A percentile compares a stretch with the other conserved stretches of the same genome.
Conservation (phyloP, 495 filamentous ascomycete species). For the Talaromyces borbonicus region DNA sequence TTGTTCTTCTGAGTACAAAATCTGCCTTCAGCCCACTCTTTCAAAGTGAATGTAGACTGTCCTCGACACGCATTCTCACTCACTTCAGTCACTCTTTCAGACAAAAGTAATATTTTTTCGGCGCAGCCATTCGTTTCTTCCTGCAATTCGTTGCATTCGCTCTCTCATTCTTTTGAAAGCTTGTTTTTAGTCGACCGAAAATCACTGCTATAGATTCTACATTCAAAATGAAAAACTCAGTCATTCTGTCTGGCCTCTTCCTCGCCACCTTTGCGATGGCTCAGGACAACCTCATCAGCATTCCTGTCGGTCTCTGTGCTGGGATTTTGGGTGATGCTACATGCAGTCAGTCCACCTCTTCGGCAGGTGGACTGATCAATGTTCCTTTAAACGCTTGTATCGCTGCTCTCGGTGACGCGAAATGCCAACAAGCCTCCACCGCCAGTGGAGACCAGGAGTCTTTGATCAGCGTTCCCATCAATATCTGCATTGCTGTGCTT, state of each 20-base stretch:
- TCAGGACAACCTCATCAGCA: constrained; percentile 15
- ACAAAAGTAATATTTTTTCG: constrained; percentile 4
- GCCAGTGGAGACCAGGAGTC: constrained; percentile 12
- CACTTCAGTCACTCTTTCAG: constrained; percentile 6
- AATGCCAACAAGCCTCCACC: constrained; percentile 21
- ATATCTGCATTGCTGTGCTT: constrained; percentile 21
- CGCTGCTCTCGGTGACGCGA: constrained; percentile 19
- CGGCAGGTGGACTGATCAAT: constrained; percentile 19
- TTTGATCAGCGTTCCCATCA: constrained; percentile 23
- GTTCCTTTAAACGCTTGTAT: constrained; percentile 20
- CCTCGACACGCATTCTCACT: neutral
- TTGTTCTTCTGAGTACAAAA: constrained; percentile 1
- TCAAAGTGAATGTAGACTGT: neutral
- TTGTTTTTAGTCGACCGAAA: neutral
- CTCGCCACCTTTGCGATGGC: constrained; percentile 17
- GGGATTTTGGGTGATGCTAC: constrained; percentile 18
- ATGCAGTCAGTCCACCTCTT: constrained; percentile 15
- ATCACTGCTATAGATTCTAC: neutral
- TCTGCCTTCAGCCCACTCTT: neutral
- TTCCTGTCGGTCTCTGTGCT: constrained; percentile 19
- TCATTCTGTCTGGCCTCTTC: constrained; percentile 18
- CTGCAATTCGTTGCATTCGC: constrained; percentile 19
- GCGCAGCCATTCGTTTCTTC: constrained; percentile 17
- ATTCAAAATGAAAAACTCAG: constrained; percentile 23
- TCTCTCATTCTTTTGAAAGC: constrained; percentile 11